Conservation (phyloP, 177 flowering plant genomes). For the Vitis hybrid region DNA sequence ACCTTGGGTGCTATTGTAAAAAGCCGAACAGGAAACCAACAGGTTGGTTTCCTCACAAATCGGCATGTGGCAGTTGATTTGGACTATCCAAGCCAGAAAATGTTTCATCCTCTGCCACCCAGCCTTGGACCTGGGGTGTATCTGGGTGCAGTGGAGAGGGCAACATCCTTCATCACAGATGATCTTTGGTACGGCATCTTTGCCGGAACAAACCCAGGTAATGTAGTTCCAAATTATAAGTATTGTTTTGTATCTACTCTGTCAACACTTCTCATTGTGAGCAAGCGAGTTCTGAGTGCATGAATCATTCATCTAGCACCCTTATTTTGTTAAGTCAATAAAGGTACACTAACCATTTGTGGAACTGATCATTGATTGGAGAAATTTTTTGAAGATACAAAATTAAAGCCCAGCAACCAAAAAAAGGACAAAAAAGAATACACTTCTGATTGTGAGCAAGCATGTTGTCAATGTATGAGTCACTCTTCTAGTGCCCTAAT, state of each 20-base stretch:
- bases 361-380: background rate
- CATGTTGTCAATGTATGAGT: too few species aligned
- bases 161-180: conserved; percentile 93
- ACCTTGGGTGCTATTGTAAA: conserved; percentile 92
- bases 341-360: background rate
- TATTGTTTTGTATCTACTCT: background rate
- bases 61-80: conserved; percentile 93
- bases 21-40: conserved; percentile 84
- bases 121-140: conserved; percentile 95
- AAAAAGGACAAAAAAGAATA: too few species aligned
- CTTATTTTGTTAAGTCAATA: background rate
- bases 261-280: background rate
- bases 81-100: conserved; percentile 91
- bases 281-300: background rate
- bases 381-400: background rate
- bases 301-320: background rate
- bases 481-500: too few species aligned
- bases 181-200: conserved; percentile 96
- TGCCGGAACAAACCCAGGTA: conserved; percentile 98
- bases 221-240: conserved; percentile 15
- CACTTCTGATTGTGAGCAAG: too few species aligned
- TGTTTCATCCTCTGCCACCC: conserved; percentile 97
- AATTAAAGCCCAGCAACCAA: too few species aligned
- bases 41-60: conserved; percentile 93
- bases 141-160: conserved; percentile 94